A percentile compares a stretch with the other conserved stretches of the same genome.
These are phyloP conservation scores for Candida ipomoeae DNA, from an alignment of 805 yeast species.

Conservation along the genomic window DNA sequence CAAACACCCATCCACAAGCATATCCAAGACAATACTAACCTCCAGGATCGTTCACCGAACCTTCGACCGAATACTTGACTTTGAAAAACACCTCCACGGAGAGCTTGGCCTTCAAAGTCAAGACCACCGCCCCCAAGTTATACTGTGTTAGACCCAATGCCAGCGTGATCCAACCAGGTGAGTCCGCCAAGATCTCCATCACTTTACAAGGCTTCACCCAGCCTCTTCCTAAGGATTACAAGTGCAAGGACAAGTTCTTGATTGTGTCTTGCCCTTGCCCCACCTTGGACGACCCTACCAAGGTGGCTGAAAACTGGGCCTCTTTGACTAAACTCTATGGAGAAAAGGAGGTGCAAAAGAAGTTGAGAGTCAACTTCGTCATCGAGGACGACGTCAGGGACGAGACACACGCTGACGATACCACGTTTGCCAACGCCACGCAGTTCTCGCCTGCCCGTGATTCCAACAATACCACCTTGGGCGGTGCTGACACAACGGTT, in stretches of 20 bases:
- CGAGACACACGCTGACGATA: slow-evolving; percentile 17
- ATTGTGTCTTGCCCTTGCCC: slow-evolving; percentile 82
- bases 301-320: slow-evolving; percentile 73
- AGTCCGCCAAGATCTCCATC: slow-evolving; percentile 66
- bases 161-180: slow-evolving; percentile 71
- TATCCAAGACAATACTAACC: slow-evolving; percentile 8
- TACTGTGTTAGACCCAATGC: slow-evolving; percentile 97
- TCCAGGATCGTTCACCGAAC: slow-evolving; percentile 70
- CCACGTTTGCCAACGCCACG: slow-evolving; percentile 20
- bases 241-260: slow-evolving; percentile 89
- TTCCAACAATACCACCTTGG: slow-evolving; percentile 10
- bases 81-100: slow-evolving; percentile 54
- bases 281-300: slow-evolving; percentile 48
- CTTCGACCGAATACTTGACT: slow-evolving; percentile 59
- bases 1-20: background rate
- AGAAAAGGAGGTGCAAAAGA: slow-evolving; percentile 54
- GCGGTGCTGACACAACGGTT: slow-evolving; percentile 15
- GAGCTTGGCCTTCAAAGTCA: slow-evolving; percentile 85
- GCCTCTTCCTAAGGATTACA: slow-evolving; percentile 68
- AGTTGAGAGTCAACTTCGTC: slow-evolving; percentile 59
- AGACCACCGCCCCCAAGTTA: slow-evolving; percentile 95
- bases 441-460: slow-evolving; percentile 16
- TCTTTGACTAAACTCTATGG: slow-evolving; percentile 58
- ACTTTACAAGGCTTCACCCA: slow-evolving; percentile 79
- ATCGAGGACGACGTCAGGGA: slow-evolving; percentile 24